Base-by-base conservation (phyloP, 1,284 basidiomycete species). In the Austropuccinia psidii region DNA sequence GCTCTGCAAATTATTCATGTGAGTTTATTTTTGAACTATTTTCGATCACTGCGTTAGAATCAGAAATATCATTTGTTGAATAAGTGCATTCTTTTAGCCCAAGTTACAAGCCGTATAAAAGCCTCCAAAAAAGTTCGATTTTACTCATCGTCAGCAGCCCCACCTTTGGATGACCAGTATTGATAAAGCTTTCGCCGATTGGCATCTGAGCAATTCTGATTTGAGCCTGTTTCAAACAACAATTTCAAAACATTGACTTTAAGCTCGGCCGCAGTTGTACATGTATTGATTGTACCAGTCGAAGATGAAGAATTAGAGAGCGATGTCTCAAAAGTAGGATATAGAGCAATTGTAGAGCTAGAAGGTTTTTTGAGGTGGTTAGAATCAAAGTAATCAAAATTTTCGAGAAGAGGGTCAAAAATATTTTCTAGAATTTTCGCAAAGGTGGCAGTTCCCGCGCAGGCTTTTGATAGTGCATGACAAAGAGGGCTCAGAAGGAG, bases 121-220 rank as follows among this genome's bases (percentile, higher is more conserved):
- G n/a, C n/a, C n/a, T n/a, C n/a, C n/a, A n/a, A n/a, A n/a, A n/a
- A n/a, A 17, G 33, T 45, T n/a, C 7, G 21, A 19, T 27, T 61
- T 47, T 31, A 49, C 50, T 57, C 54, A 43, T 69, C 66, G n/a
- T 69, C 37, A 41, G 41, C 58, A 11, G n/a, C 43, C 19, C 66
- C 66, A 24, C 66, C 37, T 33, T 58, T 43, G 19, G 54, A 29
- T 13, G 50, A 39, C 66, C 66, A 69, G 35, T 55, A 58, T 13
- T 52, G 31, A 29, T 69, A 69, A n/a, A 69, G 27, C 33, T 69
- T 69, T 43, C 47, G 55, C 52, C 66, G 50, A 55, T 69, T 69
- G 33, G 52, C 35, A 55, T 69, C 66, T 47, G 37, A 55, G 35
- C 66, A 69, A 29, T 55, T 39, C 33, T 33, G 50, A 17, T 69